Evolutionary conservation across 23 red algal species (phyloP), one percentile per base, ranked within the genome.

Genomic region (Gracilaria domingensis): DNA sequence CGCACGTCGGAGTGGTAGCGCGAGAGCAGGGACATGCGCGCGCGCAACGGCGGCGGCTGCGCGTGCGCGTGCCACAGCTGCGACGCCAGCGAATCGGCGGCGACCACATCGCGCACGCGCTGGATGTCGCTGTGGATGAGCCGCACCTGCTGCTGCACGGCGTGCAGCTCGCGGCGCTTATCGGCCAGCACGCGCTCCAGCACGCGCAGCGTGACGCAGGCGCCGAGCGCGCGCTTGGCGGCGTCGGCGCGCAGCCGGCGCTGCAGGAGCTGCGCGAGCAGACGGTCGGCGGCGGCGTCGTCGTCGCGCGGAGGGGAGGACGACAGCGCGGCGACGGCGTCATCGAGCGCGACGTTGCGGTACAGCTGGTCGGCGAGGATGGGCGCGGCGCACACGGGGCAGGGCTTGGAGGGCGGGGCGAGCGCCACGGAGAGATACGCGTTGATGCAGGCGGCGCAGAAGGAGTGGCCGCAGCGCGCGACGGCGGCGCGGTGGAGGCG

Each of bases 381-480:
- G 12, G 83, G 67, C 40, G 40, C 65, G 44, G 30, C 14, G 29
- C 69, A 76, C 59, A 82, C 54, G 78, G 62, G 89, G n/a, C 61
- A 93, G 36, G 62, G 57, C 78, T 20, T 56, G 32, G 42, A 45
- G 42, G 5, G 42, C 5, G 83, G 83, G 18, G 36, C 35, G 58
- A 7, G 23, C 23, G 21, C 4, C 6, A 45, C 11, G 42, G 23
- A 26, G 66, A 88, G 56, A 38, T 96, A 81, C 44, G 75, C 73
- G n/a, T 37, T 18, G 59, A 94, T 94, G 39, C 95, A 98, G 29
- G 81, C 80, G 48, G 67, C 83, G 71, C 95, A 98, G 47, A 98
- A 94, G 13, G 91, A 75, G 67, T 98, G 95, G 42, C 88, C 91
- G 82, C 95, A 98, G 66, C 44, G 85, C 18, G 95, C 92, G 28